These are phyloP conservation scores for Anthostomella pinea DNA, from an alignment of 2,329 filamentous ascomycete species.

Conservation along the genomic window DNA sequence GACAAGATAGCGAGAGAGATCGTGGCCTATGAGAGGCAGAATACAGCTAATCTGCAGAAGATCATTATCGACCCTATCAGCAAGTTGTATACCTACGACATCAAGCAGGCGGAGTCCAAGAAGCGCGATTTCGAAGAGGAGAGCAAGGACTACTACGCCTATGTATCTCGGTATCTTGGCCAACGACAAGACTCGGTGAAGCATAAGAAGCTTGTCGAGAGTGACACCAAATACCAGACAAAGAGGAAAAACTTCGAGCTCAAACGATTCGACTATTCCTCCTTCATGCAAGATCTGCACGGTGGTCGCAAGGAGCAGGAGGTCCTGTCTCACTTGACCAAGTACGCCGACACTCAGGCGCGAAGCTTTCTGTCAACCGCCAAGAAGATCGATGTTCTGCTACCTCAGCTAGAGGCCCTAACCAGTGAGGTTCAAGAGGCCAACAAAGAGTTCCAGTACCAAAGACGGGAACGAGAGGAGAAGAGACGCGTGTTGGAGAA, in stretches of 20 bases:
- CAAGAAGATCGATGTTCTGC: slow-evolving; percentile 80
- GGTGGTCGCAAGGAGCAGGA: slow-evolving; percentile 98
- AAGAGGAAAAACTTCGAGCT: slow-evolving; percentile 95
- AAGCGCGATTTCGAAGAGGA: slow-evolving; percentile 98
- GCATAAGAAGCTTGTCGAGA: slow-evolving; percentile 93
- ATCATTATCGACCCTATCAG: slow-evolving; percentile 92
- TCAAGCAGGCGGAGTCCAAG: slow-evolving; percentile 95
- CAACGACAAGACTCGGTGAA: slow-evolving; percentile 94
- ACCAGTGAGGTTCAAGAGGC: slow-evolving; percentile 86
- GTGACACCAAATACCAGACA: slow-evolving; percentile 91
- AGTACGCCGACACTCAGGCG: slow-evolving; percentile 88
- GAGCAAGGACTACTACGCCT: slow-evolving; percentile 97
- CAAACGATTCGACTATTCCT: slow-evolving; percentile 97
- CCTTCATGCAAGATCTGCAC: slow-evolving; percentile 98
- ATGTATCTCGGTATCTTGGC: slow-evolving; percentile 92
- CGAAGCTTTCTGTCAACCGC: slow-evolving; percentile 77
- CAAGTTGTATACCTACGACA: slow-evolving; percentile 90
- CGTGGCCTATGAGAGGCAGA: slow-evolving; percentile 78
- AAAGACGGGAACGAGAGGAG: slow-evolving; percentile 91
- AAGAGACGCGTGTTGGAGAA: slow-evolving; percentile 89
- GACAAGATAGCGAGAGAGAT: slow-evolving; percentile 95
- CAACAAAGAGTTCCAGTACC: slow-evolving; percentile 95
- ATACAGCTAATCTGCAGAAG: slow-evolving; percentile 79
- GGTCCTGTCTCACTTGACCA: slow-evolving; percentile 89
- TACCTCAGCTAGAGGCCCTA: slow-evolving; percentile 87